These are phyloP conservation scores for Dothiorella sarmentorum DNA, from an alignment of 2,329 filamentous ascomycete genomes.

Conservation along the genomic window DNA sequence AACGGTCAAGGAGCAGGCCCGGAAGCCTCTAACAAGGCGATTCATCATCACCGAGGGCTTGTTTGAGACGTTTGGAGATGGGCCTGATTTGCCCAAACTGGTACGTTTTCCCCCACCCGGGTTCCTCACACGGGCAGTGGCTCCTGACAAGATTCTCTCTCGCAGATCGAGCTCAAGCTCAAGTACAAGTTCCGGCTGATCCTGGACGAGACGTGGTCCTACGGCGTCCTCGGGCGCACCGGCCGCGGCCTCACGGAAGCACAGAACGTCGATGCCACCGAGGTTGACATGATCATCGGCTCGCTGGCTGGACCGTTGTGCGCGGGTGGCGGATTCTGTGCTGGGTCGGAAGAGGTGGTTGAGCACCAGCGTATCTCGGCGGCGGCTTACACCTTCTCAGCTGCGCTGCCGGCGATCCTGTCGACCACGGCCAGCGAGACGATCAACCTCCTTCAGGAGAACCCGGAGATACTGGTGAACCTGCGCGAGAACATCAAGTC, in stretches of 20 bases:
- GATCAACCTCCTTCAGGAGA: constrained; percentile 78
- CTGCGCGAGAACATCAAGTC: constrained; percentile 82
- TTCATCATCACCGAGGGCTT: constrained; percentile 96
- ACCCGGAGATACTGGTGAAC: constrained; percentile 73
- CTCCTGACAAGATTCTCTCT: background rate
- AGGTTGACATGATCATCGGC: constrained; percentile 96
- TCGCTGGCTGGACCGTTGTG: constrained; percentile 87
- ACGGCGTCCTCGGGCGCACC: constrained; percentile 87
- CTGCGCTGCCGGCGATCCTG: constrained; percentile 86
- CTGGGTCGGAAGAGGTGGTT: constrained; percentile 84
- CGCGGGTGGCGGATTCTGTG: constrained; percentile 93
- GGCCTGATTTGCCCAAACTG: constrained; percentile 78
- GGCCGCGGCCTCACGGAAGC: constrained; percentile 92
- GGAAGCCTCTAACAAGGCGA: constrained; percentile 82
- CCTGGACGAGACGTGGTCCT: constrained; percentile 96
- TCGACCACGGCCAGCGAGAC: constrained; percentile 96
- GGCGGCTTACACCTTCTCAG: constrained; percentile 91
- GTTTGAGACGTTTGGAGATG: constrained; percentile 87
- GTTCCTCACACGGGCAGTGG: background rate
- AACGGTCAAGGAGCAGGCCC: constrained; percentile 81
- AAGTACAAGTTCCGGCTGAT: constrained; percentile 98
- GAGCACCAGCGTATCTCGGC: constrained; percentile 95
- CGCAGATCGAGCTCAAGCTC: constrained; percentile 81
- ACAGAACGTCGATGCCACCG: constrained; percentile 88
- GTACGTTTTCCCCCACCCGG: constrained; percentile 47